Conservation (phyloP, 1,284 basidiomycete species). For the Farysia itapuensis region DNA sequence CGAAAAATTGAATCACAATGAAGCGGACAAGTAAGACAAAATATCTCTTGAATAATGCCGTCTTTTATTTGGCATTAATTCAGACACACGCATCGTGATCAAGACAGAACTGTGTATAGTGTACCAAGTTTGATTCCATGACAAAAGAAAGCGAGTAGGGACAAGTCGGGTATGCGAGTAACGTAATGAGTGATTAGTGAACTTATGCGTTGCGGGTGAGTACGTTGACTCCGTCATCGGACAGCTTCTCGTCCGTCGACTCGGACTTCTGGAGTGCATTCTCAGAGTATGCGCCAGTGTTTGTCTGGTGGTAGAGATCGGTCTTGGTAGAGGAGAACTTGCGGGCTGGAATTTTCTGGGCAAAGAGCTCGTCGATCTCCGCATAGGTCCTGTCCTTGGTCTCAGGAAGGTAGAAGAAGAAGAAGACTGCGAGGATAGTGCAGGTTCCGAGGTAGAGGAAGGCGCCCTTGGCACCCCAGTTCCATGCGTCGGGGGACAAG, state of each 20-base stretch:
- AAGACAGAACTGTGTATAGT: too few relatives aligned
- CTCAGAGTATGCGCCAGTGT: slow-evolving; percentile 20
- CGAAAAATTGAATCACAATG: too few relatives aligned
- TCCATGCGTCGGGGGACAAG: slow-evolving; percentile 61
- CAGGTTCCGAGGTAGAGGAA: slow-evolving; percentile 61
- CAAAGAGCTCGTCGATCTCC: slow-evolving; percentile 61
- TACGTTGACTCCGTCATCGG: too few relatives aligned
- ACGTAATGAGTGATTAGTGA: too few relatives aligned
- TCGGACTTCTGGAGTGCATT: slow-evolving; percentile 1
- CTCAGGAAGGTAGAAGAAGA: slow-evolving; percentile 58
- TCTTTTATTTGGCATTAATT: too few relatives aligned
- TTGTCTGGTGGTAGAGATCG: slow-evolving; percentile 51
- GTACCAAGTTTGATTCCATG: too few relatives aligned
- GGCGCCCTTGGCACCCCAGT: slow-evolving; percentile 61
- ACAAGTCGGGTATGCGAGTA: too few relatives aligned
- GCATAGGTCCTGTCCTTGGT: slow-evolving; percentile 61
- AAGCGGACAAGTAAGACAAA: too few relatives aligned
- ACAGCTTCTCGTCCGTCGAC: slow-evolving; percentile 19
- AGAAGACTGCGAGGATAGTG: slow-evolving; percentile 59
- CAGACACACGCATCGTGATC: too few relatives aligned
- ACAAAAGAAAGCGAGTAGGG: too few relatives aligned
- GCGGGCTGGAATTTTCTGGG: slow-evolving; percentile 50
- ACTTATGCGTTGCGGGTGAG: too few relatives aligned
- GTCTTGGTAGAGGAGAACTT: slow-evolving; percentile 59
- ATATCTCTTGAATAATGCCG: too few relatives aligned